These are phyloP conservation scores for Kwoniella dejecticola DNA, from an alignment of 768 basidiomycete species.

Conservation along the genomic window DNA sequence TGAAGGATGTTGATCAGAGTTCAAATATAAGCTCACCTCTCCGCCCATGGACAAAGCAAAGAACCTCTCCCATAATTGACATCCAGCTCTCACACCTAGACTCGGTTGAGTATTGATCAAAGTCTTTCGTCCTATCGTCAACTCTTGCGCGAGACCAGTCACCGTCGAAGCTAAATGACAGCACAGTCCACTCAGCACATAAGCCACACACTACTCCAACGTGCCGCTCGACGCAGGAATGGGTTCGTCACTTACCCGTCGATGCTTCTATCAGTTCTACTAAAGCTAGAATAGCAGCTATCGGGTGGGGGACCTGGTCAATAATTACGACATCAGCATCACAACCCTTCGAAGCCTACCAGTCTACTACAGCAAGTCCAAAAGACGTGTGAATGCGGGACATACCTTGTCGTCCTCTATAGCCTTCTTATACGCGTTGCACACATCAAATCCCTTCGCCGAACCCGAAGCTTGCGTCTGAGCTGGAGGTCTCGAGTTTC, in stretches of 20 bases:
- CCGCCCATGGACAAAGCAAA: slow-evolving; percentile 48
- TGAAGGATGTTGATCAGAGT: slow-evolving; percentile 1
- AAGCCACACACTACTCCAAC: neutral
- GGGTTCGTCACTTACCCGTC: slow-evolving; percentile 61
- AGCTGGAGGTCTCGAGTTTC: slow-evolving; percentile 8
- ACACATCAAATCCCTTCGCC: slow-evolving; percentile 59
- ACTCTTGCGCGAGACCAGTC: slow-evolving; percentile 62
- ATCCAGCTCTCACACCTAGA: slow-evolving; percentile 55
- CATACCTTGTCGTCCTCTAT: slow-evolving; percentile 69
- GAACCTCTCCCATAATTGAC: slow-evolving; percentile 55
- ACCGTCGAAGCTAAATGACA: slow-evolving; percentile 43
- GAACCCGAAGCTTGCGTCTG: slow-evolving; percentile 13
- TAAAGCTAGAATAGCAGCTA: slow-evolving; percentile 84
- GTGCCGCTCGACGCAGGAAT: neutral
- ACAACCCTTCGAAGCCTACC: no score
- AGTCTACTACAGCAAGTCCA: no score
- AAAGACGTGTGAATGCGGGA: no score
- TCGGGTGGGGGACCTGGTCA: slow-evolving; percentile 59
- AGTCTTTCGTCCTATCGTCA: slow-evolving; percentile 77
- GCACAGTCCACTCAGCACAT: neutral
- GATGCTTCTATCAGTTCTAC: slow-evolving; percentile 79
- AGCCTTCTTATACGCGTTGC: slow-evolving; percentile 64
- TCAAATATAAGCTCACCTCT: slow-evolving; percentile 36
- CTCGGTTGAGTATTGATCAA: slow-evolving; percentile 51
- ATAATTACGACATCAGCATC: neutral